phyloP scores from a whole-genome alignment of 371 early-diverging fungal genomes.

The Apophysomyces elegans region DNA sequence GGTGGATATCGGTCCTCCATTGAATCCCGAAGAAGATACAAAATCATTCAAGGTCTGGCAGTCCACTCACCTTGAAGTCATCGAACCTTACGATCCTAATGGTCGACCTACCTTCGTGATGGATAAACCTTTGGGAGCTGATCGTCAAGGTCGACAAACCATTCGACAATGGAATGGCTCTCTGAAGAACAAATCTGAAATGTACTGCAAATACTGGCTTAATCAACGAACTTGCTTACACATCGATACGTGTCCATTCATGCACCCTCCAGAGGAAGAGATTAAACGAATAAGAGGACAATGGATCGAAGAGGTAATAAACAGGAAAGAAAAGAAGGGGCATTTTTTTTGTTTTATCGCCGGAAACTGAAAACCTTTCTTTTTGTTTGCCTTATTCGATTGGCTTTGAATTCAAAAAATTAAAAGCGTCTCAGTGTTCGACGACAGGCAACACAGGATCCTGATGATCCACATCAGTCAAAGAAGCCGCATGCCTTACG shows the following conservation, averaged over 20 bases:
- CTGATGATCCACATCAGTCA: slow-evolving; percentile 55
- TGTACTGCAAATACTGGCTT: slow-evolving; percentile 61
- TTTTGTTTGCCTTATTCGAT: slow-evolving; percentile 2
- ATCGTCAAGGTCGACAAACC: slow-evolving; percentile 15
- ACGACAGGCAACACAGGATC: slow-evolving; percentile 40
- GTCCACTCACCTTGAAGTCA: slow-evolving; percentile 30
- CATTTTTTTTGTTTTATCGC: slow-evolving; percentile 1
- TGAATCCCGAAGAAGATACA: slow-evolving; percentile 37
- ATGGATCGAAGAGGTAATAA: slow-evolving; percentile 53
- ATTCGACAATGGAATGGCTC: slow-evolving; percentile 22
- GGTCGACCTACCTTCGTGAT: slow-evolving; percentile 34
- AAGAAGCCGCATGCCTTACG: slow-evolving; percentile 61
- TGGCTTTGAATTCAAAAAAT: too few relatives aligned
- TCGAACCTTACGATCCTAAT: slow-evolving; percentile 25
- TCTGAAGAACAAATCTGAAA: slow-evolving; percentile 21
- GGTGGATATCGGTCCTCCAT: slow-evolving; percentile 34
- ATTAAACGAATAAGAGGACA: slow-evolving; percentile 28
- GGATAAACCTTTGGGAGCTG: slow-evolving; percentile 50
- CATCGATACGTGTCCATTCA: slow-evolving; percentile 43
- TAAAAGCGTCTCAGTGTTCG: slow-evolving; percentile 34
- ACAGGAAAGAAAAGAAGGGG: neutral
- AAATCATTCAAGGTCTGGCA: slow-evolving; percentile 51
- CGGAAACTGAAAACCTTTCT: slow-evolving; percentile 1
- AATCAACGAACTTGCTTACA: slow-evolving; percentile 54
- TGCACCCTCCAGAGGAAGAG: slow-evolving; percentile 46